Conservation (phyloP, 2,329 filamentous ascomycete species). For the Chaetomium sp. region DNA sequence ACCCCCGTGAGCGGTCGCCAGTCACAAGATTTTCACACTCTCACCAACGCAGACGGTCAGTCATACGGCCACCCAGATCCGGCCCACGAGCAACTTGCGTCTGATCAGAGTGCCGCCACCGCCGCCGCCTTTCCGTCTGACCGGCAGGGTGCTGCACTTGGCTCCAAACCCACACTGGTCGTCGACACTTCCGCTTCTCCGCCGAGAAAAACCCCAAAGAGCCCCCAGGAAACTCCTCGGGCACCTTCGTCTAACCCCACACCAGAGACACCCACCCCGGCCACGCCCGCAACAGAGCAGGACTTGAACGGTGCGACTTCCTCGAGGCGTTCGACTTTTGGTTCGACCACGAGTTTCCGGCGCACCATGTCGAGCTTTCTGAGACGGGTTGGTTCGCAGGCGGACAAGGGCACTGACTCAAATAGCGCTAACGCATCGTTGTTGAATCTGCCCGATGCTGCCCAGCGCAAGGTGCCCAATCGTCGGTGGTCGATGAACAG, state of each 20-base stretch:
- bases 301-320: constrained; percentile 29
- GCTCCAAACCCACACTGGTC: constrained; percentile 20
- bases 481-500: constrained; percentile 42
- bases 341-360: constrained; percentile 38
- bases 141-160: constrained; percentile 11
- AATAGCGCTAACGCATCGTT: constrained; percentile 24
- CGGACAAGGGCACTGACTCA: constrained; percentile 25
- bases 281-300: constrained; percentile 20
- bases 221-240: constrained; percentile 7
- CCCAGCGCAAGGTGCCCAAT: constrained; percentile 25
- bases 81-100: constrained; percentile 25
- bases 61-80: constrained; percentile 18
- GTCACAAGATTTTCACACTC: constrained; percentile 46
- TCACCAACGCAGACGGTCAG: constrained; percentile 26
- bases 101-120: constrained; percentile 18
- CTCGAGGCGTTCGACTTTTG: constrained; percentile 37
- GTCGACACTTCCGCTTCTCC: constrained; percentile 18
- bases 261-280: constrained; percentile 7
- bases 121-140: constrained; percentile 15
- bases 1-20: constrained; percentile 54
- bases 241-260: neutral
- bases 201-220: constrained; percentile 8
- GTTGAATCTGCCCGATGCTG: constrained; percentile 25
- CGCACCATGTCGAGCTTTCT: constrained; percentile 47
- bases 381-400: constrained; percentile 35